These are phyloP conservation scores for Dryas drummondii DNA, from an alignment of 306 rosid genomes.

Conservation along the genomic window DNA sequence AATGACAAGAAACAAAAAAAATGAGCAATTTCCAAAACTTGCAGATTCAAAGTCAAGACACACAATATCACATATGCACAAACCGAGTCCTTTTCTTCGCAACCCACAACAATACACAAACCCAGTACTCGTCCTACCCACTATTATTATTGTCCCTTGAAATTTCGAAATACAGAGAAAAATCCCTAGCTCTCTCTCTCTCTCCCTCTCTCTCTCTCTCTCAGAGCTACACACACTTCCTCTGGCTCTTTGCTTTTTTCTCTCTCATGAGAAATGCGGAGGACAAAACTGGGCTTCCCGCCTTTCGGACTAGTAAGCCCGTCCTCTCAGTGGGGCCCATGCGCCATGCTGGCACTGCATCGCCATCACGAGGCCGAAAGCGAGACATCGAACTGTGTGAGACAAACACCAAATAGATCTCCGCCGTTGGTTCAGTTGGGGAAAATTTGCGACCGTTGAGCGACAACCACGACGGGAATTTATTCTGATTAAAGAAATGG, in stretches of 20 bases:
- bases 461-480: slow-evolving; percentile 37
- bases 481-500: slow-evolving; percentile 23
- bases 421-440: background rate
- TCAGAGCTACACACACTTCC: background rate
- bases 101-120: slow-evolving; percentile 4
- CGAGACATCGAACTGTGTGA: slow-evolving; percentile 63
- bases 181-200: background rate
- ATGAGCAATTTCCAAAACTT: background rate
- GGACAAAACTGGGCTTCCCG: slow-evolving; percentile 82
- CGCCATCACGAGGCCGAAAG: slow-evolving; percentile 53
- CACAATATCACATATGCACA: slow-evolving; percentile 9
- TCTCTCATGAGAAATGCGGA: background rate
- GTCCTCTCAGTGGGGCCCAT: slow-evolving; percentile 55
- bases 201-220: background rate
- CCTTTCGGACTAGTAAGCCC: slow-evolving; percentile 49
- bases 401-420: background rate
- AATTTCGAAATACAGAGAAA: background rate
- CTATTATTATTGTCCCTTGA: slow-evolving; percentile 4
- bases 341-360: slow-evolving; percentile 33
- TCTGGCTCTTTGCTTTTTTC: background rate
- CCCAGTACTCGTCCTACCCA: background rate
- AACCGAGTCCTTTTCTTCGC: slow-evolving; percentile 18
- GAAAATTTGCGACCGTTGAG: slow-evolving; percentile 24
- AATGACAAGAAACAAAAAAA: background rate
- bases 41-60: background rate